Evolutionary conservation across 208 protist species (phyloP).

Genomic region (Trypanosoma avium): DNA sequence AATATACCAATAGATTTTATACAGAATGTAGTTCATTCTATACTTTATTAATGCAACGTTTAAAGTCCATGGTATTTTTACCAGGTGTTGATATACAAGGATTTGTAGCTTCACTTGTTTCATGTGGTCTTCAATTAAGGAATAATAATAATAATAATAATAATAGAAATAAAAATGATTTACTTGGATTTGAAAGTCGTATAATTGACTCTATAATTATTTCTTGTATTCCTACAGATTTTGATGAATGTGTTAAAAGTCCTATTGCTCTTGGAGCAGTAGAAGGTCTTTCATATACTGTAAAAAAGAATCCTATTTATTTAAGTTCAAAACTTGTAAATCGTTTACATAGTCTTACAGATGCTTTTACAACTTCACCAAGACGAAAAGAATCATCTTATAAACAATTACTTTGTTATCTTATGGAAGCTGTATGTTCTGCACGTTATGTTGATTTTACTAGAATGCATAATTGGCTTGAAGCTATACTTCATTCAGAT

Average conservation of each 20-base stretch:
- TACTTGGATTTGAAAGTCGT: constrained; percentile 60
- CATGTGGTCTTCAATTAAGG: constrained; percentile 71
- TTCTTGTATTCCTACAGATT: constrained; percentile 49
- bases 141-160: constrained; percentile 3
- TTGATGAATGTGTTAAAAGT: constrained; percentile 64
- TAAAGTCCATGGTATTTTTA: constrained; percentile 34
- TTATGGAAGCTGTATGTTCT: constrained; percentile 78
- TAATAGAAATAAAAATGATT: constrained; percentile 27
- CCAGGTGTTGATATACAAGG: constrained; percentile 58
- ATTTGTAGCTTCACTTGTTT: constrained; percentile 71
- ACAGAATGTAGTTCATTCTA: constrained; percentile 38
- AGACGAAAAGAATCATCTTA: constrained; percentile 57
- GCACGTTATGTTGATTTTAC: constrained; percentile 58
- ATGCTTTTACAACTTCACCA: constrained; percentile 60
- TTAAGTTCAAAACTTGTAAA: constrained; percentile 52
- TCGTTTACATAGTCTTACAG: constrained; percentile 70
- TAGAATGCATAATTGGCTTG: constrained; percentile 74
- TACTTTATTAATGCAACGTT: constrained; percentile 19
- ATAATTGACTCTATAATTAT: constrained; percentile 57
- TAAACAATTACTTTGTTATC: constrained; percentile 65
- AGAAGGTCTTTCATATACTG: constrained; percentile 60
- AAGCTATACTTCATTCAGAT: constrained; percentile 67
- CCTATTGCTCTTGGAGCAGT: constrained; percentile 61
- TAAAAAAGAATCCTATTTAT: constrained; percentile 43
- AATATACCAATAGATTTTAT: constrained; percentile 66